Evolutionary conservation across 1,284 basidiomycete genomes (phyloP).

Genomic region (Moesziomyces sp.): DNA sequence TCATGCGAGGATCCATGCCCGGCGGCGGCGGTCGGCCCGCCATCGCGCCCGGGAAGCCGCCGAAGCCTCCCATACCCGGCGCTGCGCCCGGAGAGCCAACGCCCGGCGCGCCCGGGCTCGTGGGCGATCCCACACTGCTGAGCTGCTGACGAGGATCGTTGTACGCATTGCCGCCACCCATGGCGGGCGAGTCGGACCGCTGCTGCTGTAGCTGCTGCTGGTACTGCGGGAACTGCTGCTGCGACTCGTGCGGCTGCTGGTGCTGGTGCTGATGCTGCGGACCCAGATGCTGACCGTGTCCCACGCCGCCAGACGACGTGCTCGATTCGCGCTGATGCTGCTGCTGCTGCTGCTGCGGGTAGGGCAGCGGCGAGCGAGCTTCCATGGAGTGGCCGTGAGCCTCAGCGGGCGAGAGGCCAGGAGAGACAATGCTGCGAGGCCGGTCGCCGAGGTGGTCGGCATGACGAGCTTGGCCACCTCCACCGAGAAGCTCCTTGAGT

Average conservation of each 20-base stretch:
- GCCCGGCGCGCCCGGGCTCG: slow-evolving; percentile 16
- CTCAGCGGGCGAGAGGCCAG: slow-evolving; percentile 23
- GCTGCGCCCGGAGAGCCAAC: slow-evolving; percentile 30
- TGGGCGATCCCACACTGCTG: slow-evolving; percentile 18
- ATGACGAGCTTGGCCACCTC: slow-evolving; percentile 15
- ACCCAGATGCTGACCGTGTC: slow-evolving; percentile 18
- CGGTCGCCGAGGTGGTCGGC: slow-evolving; percentile 14
- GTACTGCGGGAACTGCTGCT: slow-evolving; percentile 17
- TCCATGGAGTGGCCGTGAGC: slow-evolving; percentile 18
- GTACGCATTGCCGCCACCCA: slow-evolving; percentile 16
- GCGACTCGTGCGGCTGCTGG: slow-evolving; percentile 8
- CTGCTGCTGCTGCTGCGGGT: slow-evolving; percentile 18
- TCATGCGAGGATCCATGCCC: slow-evolving; percentile 50
- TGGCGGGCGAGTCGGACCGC: slow-evolving; percentile 38
- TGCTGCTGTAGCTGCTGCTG: slow-evolving; percentile 23
- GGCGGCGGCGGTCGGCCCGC: slow-evolving; percentile 40
- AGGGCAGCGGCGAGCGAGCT: slow-evolving; percentile 34
- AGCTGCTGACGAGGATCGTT: slow-evolving; percentile 36
- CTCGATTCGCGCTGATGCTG: slow-evolving; percentile 48
- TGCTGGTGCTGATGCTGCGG: slow-evolving; percentile 30
- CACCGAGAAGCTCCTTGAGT: slow-evolving; percentile 26
- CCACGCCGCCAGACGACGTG: slow-evolving; percentile 7
- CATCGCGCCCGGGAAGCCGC: slow-evolving; percentile 35
- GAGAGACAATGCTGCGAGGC: slow-evolving; percentile 35
- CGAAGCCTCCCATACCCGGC: slow-evolving; percentile 23